Evolutionary conservation across 768 basidiomycete genomes (phyloP), one percentile per base, ranked within the genome.

Genomic region (Macrolepiota fuliginosa): DNA sequence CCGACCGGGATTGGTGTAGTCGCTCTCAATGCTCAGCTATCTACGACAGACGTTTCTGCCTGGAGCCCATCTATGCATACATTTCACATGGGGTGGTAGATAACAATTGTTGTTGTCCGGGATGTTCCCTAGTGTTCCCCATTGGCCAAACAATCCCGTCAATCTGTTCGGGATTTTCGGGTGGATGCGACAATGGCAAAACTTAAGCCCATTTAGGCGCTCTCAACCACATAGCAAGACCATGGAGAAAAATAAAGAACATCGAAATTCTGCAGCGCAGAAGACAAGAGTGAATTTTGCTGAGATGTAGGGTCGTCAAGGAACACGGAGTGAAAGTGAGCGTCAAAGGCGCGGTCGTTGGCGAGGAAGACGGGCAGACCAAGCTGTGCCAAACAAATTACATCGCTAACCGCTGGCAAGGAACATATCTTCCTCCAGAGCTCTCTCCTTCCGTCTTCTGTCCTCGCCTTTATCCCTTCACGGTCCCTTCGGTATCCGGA

Each of bases 331-430:
- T 57, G 25, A 29, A 10, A 22, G 56, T 17, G 17, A 35, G 51
- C 27, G 24, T 2, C 11, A 12, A 7, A 39, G 54, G 7, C 15
- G 22, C 17, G 42, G 24, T 25, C 10, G 22, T n/a, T 4, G 10
- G 32, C 15, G 24, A 13, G 37, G 39, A 40, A 19, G 42, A 45
- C 19, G 53, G 36, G 17, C 35, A 10, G 40, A 36, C 51, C 64
- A 65, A 65, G 57, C 64, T 56, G 15, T 54, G 62, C 54, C 65
- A 66, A 61, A 66, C 62, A 66, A 63, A 65, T 65, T 63, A 65
- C 62, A 63, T 59, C 57, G 58, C 32, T 15, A 22, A 36, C 19
- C 19, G 49, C 52, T 55, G 56, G 56, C 61, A 60, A 45, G 36
- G 49, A 49, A 42, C 36, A 24, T 42, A 40, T 58, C 32, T 24